These are phyloP conservation scores for Monilinia fructigena DNA, from an alignment of 2,329 filamentous ascomycete species.

Conservation along the genomic window DNA sequence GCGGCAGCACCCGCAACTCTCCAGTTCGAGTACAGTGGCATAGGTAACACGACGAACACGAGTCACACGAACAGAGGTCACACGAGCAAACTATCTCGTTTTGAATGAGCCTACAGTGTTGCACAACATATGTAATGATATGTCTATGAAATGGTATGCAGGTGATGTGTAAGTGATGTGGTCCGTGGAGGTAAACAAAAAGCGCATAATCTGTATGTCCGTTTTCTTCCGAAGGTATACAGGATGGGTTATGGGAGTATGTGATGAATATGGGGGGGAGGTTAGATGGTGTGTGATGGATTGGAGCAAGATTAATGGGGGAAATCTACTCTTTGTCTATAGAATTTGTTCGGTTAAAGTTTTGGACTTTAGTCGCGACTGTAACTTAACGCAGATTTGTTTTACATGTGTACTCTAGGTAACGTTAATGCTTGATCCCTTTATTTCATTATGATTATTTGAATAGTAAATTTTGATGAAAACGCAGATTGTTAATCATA, in stretches of 20 bases:
- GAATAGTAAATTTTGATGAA: neutral
- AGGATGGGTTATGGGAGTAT: neutral
- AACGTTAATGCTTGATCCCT: too few relatives aligned
- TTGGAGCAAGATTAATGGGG: too few relatives aligned
- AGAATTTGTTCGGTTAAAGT: too few relatives aligned
- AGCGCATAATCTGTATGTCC: neutral
- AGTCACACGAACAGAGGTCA: neutral
- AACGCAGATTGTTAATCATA: neutral
- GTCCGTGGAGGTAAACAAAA: too few relatives aligned
- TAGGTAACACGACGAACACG: neutral
- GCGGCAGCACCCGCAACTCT: neutral
- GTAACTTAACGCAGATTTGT: too few relatives aligned
- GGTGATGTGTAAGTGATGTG: too few relatives aligned
- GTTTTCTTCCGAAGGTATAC: neutral
- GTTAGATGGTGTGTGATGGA: neutral
- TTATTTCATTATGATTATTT: too few relatives aligned
- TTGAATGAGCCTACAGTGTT: constrained; percentile 2
- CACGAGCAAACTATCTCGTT: constrained; percentile 1
- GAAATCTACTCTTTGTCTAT: too few relatives aligned
- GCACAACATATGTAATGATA: neutral
- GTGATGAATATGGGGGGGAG: neutral
- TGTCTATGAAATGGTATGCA: too few relatives aligned
- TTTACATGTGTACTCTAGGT: too few relatives aligned
- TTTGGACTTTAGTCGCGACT: too few relatives aligned
- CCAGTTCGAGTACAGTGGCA: neutral